A percentile compares a stretch with the other conserved stretches of the same genome.
Evolutionary conservation across 768 basidiomycete genomes (phyloP).

Genomic region (Neoboletus magnificus): DNA sequence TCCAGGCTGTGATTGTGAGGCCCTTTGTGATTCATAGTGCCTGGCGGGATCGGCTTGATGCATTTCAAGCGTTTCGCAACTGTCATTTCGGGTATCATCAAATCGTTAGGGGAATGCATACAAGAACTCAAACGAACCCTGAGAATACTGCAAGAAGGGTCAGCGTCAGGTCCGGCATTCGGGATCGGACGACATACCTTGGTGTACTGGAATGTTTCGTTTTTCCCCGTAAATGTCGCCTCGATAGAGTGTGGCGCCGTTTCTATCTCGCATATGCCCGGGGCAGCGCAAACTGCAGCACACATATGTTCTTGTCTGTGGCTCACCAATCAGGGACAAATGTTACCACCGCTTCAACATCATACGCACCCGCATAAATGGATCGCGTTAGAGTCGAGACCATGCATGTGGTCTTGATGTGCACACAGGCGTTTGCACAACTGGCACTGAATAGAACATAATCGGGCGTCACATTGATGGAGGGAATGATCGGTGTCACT

Average conservation of each 20-base stretch:
- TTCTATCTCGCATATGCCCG: constrained; percentile 58
- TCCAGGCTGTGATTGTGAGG: constrained; percentile 48
- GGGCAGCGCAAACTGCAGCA: constrained; percentile 36
- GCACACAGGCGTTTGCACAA: constrained; percentile 56
- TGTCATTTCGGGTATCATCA: constrained; percentile 14
- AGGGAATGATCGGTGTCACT: constrained; percentile 45
- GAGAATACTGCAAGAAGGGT: constrained; percentile 42
- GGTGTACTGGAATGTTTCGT: constrained; percentile 63
- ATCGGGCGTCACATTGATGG: constrained; percentile 50
- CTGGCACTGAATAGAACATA: constrained; percentile 53
- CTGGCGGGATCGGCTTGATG: constrained; percentile 43
- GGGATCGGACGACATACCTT: constrained; percentile 40
- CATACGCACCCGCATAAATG: constrained; percentile 57
- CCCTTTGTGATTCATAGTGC: constrained; percentile 42
- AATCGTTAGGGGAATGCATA: background rate
- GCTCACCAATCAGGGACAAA: background rate
- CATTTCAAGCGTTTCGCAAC: constrained; percentile 52
- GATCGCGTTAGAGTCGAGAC: constrained; percentile 34
- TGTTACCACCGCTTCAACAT: background rate
- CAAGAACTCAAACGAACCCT: constrained; percentile 35
- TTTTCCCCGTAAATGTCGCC: constrained; percentile 56
- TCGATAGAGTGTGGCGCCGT: constrained; percentile 57
- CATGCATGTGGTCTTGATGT: constrained; percentile 50
- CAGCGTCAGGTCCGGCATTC: background rate
- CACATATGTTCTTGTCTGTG: constrained; percentile 55